phyloP scores from a whole-genome alignment of 768 basidiomycete species.

The Myochromella boudieri region DNA sequence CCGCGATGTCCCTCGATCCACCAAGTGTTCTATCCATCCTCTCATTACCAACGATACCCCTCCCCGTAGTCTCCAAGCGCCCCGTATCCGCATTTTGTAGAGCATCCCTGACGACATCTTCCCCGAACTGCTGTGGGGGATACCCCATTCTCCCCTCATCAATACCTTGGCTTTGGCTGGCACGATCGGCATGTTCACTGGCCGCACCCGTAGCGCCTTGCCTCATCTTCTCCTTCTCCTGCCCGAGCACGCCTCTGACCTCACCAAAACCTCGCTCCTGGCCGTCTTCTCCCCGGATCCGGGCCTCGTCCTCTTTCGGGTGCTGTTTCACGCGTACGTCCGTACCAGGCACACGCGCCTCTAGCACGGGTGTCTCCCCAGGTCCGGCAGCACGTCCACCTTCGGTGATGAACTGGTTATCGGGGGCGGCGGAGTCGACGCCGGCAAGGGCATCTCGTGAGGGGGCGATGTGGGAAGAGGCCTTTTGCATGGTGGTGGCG shows the following conservation, averaged over 20 bases:
- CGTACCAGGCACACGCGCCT: slow-evolving; percentile 32
- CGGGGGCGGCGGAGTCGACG: slow-evolving; percentile 69
- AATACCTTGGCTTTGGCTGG: neutral
- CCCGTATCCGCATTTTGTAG: slow-evolving; percentile 4
- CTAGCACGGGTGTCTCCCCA: slow-evolving; percentile 33
- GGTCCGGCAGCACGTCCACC: slow-evolving; percentile 31
- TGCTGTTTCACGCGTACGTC: slow-evolving; percentile 37
- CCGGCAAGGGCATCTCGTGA: slow-evolving; percentile 54
- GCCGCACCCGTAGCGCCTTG: slow-evolving; percentile 1
- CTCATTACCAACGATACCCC: slow-evolving; percentile 8
- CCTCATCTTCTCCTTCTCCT: slow-evolving; percentile 16
- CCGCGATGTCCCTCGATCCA: slow-evolving; percentile 20
- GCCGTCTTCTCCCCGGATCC: slow-evolving; percentile 30
- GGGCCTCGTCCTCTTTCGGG: slow-evolving; percentile 46
- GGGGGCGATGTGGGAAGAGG: slow-evolving; percentile 69
- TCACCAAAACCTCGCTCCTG: slow-evolving; percentile 28
- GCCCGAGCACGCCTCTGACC: slow-evolving; percentile 20
- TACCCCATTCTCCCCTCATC: neutral
- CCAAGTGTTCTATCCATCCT: slow-evolving; percentile 4
- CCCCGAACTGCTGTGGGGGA: neutral
- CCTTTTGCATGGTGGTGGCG: slow-evolving; percentile 69
- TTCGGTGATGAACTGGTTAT: slow-evolving; percentile 62
- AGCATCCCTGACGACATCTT: neutral
- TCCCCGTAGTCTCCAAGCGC: slow-evolving; percentile 4
- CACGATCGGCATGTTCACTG: neutral